Percentiles rank a stretch among this genome's conserved stretches.
Conservation (phyloP, 2,329 filamentous ascomycete genomes). For the Arthrobotrys conoides region DNA sequence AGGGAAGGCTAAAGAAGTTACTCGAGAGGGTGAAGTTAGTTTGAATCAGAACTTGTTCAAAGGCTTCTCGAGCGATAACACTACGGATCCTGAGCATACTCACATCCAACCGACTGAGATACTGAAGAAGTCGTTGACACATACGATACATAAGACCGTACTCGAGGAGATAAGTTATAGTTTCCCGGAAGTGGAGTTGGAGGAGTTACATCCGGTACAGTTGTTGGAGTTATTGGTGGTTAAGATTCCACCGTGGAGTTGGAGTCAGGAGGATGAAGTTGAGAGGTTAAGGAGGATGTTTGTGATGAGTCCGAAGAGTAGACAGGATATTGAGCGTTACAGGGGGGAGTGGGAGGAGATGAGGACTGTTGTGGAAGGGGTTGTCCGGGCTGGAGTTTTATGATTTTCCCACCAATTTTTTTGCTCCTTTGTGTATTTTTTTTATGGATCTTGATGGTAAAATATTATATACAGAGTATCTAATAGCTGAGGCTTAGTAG, state of each 20-base stretch:
- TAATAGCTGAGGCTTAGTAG: too few relatives aligned
- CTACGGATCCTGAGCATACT: neutral
- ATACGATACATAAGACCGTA: conserved; percentile 13
- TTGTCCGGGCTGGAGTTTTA: neutral
- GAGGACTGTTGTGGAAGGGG: conserved; percentile 10
- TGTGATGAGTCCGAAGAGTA: neutral
- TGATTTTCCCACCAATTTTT: too few relatives aligned
- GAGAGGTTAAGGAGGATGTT: conserved; percentile 13
- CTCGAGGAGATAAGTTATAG: conserved; percentile 44
- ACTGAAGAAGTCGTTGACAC: conserved; percentile 12
- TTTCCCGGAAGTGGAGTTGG: conserved; percentile 20
- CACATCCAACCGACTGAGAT: neutral
- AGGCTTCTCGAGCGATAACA: too few relatives aligned
- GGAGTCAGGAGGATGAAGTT: conserved; percentile 41
- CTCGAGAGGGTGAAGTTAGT: too few relatives aligned
- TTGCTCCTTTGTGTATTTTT: too few relatives aligned
- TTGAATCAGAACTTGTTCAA: too few relatives aligned
- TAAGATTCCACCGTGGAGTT: conserved; percentile 42
- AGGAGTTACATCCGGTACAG: conserved; percentile 46
- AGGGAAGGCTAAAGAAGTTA: too few relatives aligned
- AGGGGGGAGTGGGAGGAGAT: conserved; percentile 46
- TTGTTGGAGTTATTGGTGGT: conserved; percentile 38
- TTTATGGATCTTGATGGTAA: too few relatives aligned
- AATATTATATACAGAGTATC: too few relatives aligned
- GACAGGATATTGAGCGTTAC: conserved; percentile 19